phyloP scores from a whole-genome alignment of 163 green algal species.

The Volvox carteri region DNA sequence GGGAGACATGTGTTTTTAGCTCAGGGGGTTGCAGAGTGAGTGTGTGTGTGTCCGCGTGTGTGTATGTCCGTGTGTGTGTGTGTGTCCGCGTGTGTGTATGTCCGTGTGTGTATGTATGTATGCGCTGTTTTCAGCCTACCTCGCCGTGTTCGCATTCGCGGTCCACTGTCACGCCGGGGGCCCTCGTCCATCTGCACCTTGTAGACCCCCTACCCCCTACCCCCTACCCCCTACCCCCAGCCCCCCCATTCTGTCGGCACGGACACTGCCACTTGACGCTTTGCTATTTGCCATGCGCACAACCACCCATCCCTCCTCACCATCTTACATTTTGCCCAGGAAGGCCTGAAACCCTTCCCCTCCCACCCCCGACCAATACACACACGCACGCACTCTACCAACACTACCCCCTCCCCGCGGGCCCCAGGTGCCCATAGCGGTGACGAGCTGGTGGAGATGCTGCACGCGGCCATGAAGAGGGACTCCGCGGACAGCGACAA shows the following conservation, averaged over 20 bases:
- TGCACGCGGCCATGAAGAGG: constrained; percentile 59
- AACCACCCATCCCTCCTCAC: too few relatives aligned
- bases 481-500: constrained; percentile 57
- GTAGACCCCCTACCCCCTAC: too few relatives aligned
- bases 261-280: too few relatives aligned
- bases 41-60: neutral
- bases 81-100: neutral
- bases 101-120: neutral
- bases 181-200: too few relatives aligned
- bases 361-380: neutral
- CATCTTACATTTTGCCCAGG: too few relatives aligned
- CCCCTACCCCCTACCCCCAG: too few relatives aligned
- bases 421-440: constrained; percentile 27
- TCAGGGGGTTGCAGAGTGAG: too few relatives aligned
- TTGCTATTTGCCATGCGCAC: too few relatives aligned
- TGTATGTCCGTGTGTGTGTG: neutral
- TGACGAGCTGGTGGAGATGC: constrained; percentile 63
- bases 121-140: neutral
- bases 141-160: neutral
- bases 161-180: too few relatives aligned
- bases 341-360: too few relatives aligned
- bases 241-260: too few relatives aligned
- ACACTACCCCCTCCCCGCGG: neutral
- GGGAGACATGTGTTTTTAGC: neutral
- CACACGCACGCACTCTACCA: neutral